A percentile compares a stretch with the other conserved stretches of the same genome.
phyloP scores from a whole-genome alignment of 2,329 filamentous ascomycete genomes.

The Calonectria pseudoreteaudii region DNA sequence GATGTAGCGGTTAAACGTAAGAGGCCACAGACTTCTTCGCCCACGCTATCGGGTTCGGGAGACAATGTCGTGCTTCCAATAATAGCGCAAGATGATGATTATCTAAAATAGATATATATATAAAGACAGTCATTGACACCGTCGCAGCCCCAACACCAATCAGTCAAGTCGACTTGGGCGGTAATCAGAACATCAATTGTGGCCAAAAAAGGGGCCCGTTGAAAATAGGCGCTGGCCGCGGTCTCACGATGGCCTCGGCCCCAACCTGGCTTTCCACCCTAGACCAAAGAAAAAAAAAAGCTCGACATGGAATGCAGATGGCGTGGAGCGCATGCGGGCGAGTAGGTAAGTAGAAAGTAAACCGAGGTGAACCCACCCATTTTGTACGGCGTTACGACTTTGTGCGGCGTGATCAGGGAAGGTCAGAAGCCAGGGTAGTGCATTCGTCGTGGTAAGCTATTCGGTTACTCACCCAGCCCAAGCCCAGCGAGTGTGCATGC shows the following conservation, averaged over 20 bases:
- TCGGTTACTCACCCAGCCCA: background rate
- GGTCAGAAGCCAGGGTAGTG: background rate
- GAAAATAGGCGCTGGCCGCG: background rate
- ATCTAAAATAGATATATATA: too few species aligned
- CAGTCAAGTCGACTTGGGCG: background rate
- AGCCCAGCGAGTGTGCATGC: background rate
- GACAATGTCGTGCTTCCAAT: conserved; percentile 17
- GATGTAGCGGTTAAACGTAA: background rate
- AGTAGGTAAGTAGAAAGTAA: background rate
- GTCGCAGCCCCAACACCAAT: background rate
- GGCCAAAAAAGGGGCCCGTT: background rate
- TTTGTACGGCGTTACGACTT: background rate
- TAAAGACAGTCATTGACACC: background rate
- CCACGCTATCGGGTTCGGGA: background rate
- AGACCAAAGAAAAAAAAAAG: background rate
- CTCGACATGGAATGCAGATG: background rate
- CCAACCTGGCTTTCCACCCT: background rate
- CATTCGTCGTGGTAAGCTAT: background rate
- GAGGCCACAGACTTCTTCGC: background rate
- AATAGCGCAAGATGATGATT: conserved; percentile 30
- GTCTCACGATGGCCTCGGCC: conserved; percentile 2
- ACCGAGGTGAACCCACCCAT: background rate
- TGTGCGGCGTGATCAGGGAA: background rate
- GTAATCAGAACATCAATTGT: background rate
- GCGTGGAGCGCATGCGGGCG: background rate